Evolutionary conservation across 2,329 filamentous ascomycete species (phyloP).

Genomic region (Penicillium sp.): DNA sequence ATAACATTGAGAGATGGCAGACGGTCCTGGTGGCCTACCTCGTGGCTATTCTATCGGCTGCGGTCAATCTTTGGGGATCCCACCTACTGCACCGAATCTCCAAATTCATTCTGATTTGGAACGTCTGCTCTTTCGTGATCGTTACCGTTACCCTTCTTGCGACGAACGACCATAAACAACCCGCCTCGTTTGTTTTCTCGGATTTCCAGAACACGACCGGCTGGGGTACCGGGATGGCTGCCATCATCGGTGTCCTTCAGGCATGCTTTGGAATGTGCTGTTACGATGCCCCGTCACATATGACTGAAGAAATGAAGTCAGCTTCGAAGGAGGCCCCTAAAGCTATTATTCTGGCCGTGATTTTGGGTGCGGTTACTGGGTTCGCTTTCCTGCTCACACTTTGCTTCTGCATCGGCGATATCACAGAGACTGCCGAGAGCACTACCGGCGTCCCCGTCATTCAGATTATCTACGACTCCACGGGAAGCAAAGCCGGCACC

Average conservation of each 20-base stretch:
- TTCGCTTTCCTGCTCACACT: slow-evolving; percentile 54
- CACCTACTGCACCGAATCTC: slow-evolving; percentile 57
- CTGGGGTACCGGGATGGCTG: slow-evolving; percentile 55
- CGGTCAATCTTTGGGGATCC: slow-evolving; percentile 56
- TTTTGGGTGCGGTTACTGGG: slow-evolving; percentile 51
- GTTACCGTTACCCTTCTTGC: slow-evolving; percentile 58
- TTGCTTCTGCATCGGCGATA: slow-evolving; percentile 58
- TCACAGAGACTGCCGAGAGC: slow-evolving; percentile 50
- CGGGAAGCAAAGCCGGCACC: slow-evolving; percentile 49
- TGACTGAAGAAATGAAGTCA: slow-evolving; percentile 60
- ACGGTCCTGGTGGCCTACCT: slow-evolving; percentile 58
- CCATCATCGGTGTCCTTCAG: slow-evolving; percentile 59
- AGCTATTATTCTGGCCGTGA: slow-evolving; percentile 52
- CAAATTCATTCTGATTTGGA: slow-evolving; percentile 56
- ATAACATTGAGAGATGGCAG: slow-evolving; percentile 60
- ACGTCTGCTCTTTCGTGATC: slow-evolving; percentile 57
- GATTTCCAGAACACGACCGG: slow-evolving; percentile 61
- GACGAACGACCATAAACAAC: slow-evolving; percentile 58
- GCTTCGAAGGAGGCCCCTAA: slow-evolving; percentile 55
- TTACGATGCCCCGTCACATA: slow-evolving; percentile 55
- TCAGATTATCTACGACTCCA: slow-evolving; percentile 58
- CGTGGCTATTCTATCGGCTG: slow-evolving; percentile 50
- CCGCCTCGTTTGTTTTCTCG: slow-evolving; percentile 58
- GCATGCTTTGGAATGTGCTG: slow-evolving; percentile 59
- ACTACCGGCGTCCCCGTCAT: slow-evolving; percentile 57